phyloP scores from a whole-genome alignment of 2,329 filamentous ascomycete species.

The Penicillium capsulatum region DNA sequence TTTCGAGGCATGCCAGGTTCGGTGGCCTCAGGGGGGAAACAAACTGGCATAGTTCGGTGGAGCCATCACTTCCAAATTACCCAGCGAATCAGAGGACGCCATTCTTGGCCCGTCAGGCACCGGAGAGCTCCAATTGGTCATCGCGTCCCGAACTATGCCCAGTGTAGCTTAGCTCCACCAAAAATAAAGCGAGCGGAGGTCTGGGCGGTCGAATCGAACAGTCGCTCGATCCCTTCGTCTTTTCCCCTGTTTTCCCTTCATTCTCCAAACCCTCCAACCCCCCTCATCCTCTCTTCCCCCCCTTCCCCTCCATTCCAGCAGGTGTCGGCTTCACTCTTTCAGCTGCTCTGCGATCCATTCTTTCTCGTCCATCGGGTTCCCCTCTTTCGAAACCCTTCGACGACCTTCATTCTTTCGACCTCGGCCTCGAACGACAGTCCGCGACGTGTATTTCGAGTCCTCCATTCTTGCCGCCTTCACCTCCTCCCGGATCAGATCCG shows the following conservation, averaged over 20 bases:
- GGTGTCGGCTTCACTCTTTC: conserved; percentile 62
- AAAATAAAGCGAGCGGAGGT: conserved; percentile 13
- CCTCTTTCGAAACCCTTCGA: conserved; percentile 6
- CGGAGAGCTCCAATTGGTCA: conserved; percentile 4
- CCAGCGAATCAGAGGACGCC: conserved; percentile 6
- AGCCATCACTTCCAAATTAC: neutral
- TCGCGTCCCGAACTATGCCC: neutral
- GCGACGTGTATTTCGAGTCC: conserved; percentile 9
- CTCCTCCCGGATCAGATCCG: conserved; percentile 15
- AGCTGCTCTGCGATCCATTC: conserved; percentile 54
- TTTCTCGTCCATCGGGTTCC: conserved; percentile 30
- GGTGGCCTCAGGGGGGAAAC: conserved; percentile 9
- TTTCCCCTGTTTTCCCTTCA: conserved; percentile 27
- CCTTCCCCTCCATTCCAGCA: conserved; percentile 33
- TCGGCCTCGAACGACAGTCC: conserved; percentile 3
- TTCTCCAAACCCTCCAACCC: conserved; percentile 14
- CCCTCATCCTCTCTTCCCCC: conserved; percentile 7
- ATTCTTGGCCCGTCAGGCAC: conserved; percentile 8
- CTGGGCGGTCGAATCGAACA: conserved; percentile 3
- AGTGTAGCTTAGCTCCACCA: conserved; percentile 10
- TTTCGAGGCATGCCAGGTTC: neutral
- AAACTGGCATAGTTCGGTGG: conserved; percentile 17
- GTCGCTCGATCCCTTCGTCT: conserved; percentile 17
- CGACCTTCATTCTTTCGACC: conserved; percentile 16
- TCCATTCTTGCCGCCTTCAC: conserved; percentile 11